A percentile compares a stretch with the other conserved stretches of the same genome.
Evolutionary conservation across 2,329 filamentous ascomycete species (phyloP).

Genomic region (Diaporthe eres): DNA sequence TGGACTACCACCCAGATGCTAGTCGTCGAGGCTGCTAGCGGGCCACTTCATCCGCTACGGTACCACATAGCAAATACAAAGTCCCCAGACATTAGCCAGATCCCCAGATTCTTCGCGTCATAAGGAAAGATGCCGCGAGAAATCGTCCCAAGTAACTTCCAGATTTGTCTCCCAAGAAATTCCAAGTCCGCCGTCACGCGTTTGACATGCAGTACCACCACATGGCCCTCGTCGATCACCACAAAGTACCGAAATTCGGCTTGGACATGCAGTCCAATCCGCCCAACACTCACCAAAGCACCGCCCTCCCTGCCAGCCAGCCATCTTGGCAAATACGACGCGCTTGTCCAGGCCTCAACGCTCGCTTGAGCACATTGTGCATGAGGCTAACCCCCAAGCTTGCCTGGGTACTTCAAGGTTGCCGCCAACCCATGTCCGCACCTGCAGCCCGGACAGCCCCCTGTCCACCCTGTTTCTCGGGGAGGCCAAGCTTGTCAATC

Average conservation of each 20-base stretch:
- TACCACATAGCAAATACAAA: not conserved
- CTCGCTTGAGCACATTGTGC: conserved; percentile 33
- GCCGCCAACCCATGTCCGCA: conserved; percentile 19
- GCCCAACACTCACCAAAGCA: conserved; percentile 15
- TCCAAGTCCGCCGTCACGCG: conserved; percentile 13
- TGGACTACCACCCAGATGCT: not conserved
- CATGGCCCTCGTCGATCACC: conserved; percentile 7
- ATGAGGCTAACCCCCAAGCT: conserved; percentile 31
- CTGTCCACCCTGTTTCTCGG: conserved; percentile 21
- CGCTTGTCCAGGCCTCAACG: conserved; percentile 22
- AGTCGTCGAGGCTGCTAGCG: conserved; percentile 20
- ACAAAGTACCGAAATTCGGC: conserved; percentile 27
- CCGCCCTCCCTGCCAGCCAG: not conserved
- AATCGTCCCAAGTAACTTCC: conserved; percentile 2
- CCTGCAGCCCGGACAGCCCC: conserved; percentile 21
- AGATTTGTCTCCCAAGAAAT: conserved; percentile 15
- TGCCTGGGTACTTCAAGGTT: conserved; percentile 8
- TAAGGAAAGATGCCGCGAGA: not conserved
- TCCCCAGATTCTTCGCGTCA: not conserved
- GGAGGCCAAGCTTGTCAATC: conserved; percentile 24
- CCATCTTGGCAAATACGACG: conserved; percentile 31
- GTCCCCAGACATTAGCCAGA: not conserved
- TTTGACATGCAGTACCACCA: conserved; percentile 19
- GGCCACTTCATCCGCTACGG: not conserved
- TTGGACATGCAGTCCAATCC: not conserved